A percentile compares a stretch with the other conserved stretches of the same genome.
These are phyloP conservation scores for Podospora conica DNA, from an alignment of 495 filamentous ascomycete species.

Conservation along the genomic window DNA sequence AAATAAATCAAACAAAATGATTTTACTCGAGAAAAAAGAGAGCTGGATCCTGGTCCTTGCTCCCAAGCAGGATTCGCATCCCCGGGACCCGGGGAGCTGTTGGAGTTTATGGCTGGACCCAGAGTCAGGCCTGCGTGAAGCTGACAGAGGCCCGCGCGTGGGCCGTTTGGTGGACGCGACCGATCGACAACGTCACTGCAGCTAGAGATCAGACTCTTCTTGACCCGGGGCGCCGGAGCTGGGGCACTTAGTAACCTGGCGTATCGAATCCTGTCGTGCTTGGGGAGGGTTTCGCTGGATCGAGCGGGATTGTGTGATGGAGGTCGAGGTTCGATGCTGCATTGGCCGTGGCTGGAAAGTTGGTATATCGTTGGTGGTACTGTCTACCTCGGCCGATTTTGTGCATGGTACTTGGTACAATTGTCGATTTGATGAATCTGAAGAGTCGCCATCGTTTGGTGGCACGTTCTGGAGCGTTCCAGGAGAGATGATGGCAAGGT, in stretches of 20 bases:
- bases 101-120: not conserved
- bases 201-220: not conserved
- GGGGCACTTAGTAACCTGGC: constrained; percentile 4
- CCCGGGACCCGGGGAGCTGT: not conserved
- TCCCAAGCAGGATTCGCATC: not conserved
- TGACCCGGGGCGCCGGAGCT: not conserved
- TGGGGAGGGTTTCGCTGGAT: not conserved
- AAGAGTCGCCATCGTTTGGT: not conserved
- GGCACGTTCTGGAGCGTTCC: not conserved
- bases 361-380: not conserved
- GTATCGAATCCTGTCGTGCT: not conserved
- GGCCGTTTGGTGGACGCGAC: not conserved
- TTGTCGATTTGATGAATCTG: not conserved
- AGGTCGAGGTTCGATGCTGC: not conserved
- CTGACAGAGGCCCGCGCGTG: constrained; percentile 1
- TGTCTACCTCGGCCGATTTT: not conserved
- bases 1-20: not conserved
- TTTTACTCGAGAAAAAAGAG: not conserved
- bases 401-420: not conserved
- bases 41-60: not conserved
- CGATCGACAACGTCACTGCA: not conserved
- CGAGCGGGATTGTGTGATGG: not conserved
- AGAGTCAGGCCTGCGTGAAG: not conserved
- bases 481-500: not conserved
- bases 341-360: not conserved